Conservation (phyloP, 192 early-diverging fungal genomes). For the Umbelopsis sp. region DNA sequence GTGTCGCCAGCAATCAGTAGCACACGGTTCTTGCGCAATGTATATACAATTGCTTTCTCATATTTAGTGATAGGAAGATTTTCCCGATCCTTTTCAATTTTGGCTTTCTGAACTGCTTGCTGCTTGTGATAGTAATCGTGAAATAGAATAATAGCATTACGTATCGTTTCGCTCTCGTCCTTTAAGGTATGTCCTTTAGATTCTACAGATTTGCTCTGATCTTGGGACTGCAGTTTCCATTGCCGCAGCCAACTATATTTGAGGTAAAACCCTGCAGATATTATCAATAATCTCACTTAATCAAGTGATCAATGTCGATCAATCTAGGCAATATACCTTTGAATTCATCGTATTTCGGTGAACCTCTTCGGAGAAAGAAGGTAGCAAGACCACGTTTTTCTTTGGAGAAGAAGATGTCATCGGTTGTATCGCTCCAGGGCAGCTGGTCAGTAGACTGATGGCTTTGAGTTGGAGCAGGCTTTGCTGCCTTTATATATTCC, state of each 20-base stretch:
- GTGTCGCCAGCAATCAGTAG: conserved; percentile 75
- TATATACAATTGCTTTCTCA: conserved; percentile 58
- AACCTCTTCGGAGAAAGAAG: conserved; percentile 26
- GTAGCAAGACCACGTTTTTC: conserved; percentile 32
- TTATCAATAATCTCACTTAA: neutral
- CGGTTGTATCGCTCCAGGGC: conserved; percentile 33
- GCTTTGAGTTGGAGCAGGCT: neutral
- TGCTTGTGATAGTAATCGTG: conserved; percentile 54
- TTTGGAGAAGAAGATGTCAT: conserved; percentile 40
- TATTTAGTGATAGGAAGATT: conserved; percentile 65
- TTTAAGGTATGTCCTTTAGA: neutral
- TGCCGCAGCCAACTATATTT: conserved; percentile 20
- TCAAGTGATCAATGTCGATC: too few relatives aligned
- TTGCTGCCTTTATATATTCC: conserved; percentile 22
- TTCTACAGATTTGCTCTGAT: neutral
- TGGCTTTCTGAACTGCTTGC: conserved; percentile 24
- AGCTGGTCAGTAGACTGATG: neutral
- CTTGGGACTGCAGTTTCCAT: neutral
- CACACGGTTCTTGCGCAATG: conserved; percentile 57
- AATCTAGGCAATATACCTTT: conserved; percentile 27
- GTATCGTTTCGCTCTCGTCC: conserved; percentile 29
- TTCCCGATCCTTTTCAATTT: conserved; percentile 54
- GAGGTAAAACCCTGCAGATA: conserved; percentile 20
- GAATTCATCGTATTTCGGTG: conserved; percentile 40
- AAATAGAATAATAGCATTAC: conserved; percentile 53